A percentile compares a stretch with the other conserved stretches of the same genome.
phyloP scores from a whole-genome alignment of 192 early-diverging fungal species.

The Coemansia sp. region DNA sequence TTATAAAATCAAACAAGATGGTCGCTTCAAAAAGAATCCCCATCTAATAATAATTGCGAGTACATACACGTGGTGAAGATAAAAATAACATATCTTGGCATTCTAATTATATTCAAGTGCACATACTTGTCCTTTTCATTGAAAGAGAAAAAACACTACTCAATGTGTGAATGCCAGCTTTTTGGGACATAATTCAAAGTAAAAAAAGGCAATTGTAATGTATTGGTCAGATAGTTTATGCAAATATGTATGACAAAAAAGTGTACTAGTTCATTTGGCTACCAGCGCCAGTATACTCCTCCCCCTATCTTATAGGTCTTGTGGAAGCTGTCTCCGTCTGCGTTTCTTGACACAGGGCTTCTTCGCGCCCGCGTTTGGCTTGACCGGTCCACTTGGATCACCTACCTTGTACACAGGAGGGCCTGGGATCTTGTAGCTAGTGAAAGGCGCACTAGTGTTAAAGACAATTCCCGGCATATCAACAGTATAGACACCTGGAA shows the following conservation, averaged over 20 bases:
- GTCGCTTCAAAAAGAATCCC: background rate
- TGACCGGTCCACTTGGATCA: background rate
- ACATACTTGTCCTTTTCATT: background rate
- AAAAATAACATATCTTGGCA: background rate
- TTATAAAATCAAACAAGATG: background rate
- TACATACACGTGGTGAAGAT: background rate
- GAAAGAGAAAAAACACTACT: background rate
- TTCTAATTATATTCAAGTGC: background rate
- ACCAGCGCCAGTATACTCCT: background rate
- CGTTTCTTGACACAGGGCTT: constrained; percentile 3
- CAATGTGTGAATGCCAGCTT: background rate
- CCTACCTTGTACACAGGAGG: constrained; percentile 9
- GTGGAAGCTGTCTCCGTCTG: background rate
- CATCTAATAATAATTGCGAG: background rate
- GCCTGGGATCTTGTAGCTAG: constrained; percentile 7
- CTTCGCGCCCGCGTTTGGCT: background rate
- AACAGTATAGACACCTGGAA: constrained; percentile 24
- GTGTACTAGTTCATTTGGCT: background rate
- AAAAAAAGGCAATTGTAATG: background rate
- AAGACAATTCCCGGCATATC: constrained; percentile 22
- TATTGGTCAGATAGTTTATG: background rate
- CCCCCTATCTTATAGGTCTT: too few relatives aligned
- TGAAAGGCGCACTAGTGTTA: background rate
- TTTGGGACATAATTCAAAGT: background rate
- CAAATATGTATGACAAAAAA: background rate